Evolutionary conservation across 495 filamentous ascomycete species (phyloP).

Genomic region (Baudoinia panamericana): DNA sequence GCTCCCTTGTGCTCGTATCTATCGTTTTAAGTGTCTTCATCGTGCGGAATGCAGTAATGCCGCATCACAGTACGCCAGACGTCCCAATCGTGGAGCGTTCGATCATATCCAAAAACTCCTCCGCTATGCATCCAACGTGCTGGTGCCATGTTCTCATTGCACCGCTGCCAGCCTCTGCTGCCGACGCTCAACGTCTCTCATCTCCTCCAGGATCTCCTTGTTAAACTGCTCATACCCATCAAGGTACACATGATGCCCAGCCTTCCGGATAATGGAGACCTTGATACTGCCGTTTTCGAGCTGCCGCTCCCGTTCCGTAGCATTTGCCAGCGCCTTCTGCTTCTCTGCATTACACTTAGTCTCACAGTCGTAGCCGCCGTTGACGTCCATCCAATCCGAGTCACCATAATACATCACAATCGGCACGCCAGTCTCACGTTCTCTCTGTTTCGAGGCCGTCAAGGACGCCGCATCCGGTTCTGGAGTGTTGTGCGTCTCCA

Average conservation of each 20-base stretch:
- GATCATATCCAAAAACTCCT: no score
- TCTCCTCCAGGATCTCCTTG: constrained; percentile 54
- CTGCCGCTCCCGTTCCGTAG: constrained; percentile 52
- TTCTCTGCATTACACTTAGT: constrained; percentile 64
- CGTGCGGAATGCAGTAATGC: no score
- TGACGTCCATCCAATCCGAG: constrained; percentile 96
- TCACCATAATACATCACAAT: constrained; percentile 92
- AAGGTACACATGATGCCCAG: constrained; percentile 88
- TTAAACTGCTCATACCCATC: constrained; percentile 90
- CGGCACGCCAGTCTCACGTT: constrained; percentile 62
- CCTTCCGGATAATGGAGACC: constrained; percentile 67
- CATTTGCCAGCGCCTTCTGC: constrained; percentile 40
- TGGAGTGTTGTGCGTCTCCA: constrained; percentile 20
- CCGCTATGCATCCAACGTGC: not conserved
- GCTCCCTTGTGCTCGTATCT: no score
- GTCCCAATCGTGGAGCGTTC: no score
- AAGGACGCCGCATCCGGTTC: constrained; percentile 15
- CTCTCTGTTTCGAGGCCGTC: not conserved
- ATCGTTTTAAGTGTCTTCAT: no score
- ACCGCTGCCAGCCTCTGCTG: constrained; percentile 29
- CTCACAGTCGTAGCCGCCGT: constrained; percentile 67
- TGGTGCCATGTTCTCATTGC: not conserved
- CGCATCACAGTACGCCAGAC: no score
- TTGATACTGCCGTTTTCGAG: constrained; percentile 65
- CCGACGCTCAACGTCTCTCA: constrained; percentile 53